A percentile compares a stretch with the other conserved stretches of the same genome.
phyloP scores from a whole-genome alignment of 768 basidiomycete species.

The Aureoboletus auriporus region DNA sequence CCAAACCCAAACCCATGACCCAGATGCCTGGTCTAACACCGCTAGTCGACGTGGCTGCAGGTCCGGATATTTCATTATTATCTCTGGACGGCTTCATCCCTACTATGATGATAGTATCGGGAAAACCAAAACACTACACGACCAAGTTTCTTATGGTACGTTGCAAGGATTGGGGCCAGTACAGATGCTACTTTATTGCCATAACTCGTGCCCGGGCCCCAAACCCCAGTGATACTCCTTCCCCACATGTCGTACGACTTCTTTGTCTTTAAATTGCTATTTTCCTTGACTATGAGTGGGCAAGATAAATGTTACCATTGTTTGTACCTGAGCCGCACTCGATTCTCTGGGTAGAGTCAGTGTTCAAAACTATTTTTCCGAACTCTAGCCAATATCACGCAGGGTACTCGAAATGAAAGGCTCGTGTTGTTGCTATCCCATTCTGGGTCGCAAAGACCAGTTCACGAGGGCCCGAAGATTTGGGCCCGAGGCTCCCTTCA shows the following conservation, averaged over 20 bases:
- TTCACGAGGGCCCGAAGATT: slow-evolving; percentile 13
- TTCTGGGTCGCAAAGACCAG: slow-evolving; percentile 7
- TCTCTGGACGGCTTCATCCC: slow-evolving; percentile 1
- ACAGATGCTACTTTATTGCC: background rate
- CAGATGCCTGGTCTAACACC: background rate
- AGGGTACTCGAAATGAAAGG: background rate
- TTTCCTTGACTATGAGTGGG: background rate
- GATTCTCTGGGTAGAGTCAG: background rate
- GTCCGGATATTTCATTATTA: background rate
- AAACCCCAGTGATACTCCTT: background rate
- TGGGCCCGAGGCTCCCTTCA: slow-evolving; percentile 7
- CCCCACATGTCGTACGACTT: slow-evolving; percentile 2
- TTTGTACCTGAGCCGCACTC: background rate
- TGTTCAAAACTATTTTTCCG: slow-evolving; percentile 1
- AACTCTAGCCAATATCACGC: slow-evolving; percentile 1
- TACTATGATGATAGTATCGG: background rate
- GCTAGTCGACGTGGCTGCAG: background rate
- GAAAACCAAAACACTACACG: background rate
- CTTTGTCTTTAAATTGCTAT: background rate
- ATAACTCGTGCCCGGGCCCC: background rate
- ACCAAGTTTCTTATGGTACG: background rate
- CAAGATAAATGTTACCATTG: background rate
- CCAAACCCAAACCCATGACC: background rate
- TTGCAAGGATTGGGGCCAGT: background rate
- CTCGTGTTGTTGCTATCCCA: background rate